These are phyloP conservation scores for Trypanosoma mega DNA, from an alignment of 208 protist genomes.

Conservation along the genomic window DNA sequence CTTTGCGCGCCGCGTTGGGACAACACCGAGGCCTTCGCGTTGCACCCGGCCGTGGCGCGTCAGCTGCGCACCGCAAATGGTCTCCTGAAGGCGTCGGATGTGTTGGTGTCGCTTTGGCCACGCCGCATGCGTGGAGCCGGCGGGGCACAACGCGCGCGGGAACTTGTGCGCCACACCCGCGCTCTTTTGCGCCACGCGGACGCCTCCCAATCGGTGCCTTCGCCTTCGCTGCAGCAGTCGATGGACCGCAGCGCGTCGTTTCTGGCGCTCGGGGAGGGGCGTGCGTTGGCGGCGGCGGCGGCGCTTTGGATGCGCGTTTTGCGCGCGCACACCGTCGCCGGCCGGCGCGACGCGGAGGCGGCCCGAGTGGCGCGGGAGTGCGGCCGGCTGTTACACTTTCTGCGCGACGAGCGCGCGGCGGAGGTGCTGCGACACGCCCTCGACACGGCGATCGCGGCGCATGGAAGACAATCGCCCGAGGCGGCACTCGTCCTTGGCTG, in stretches of 20 bases:
- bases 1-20: slow-evolving; percentile 74
- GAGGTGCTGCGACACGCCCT: slow-evolving; percentile 54
- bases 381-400: slow-evolving; percentile 73
- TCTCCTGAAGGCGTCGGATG: slow-evolving; percentile 14
- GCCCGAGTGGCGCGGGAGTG: slow-evolving; percentile 66
- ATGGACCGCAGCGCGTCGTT: slow-evolving; percentile 72
- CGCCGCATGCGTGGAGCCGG: slow-evolving; percentile 70
- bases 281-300: slow-evolving; percentile 58
- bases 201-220: not conserved
- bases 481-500: slow-evolving; percentile 67
- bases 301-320: slow-evolving; percentile 58
- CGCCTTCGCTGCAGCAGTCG: slow-evolving; percentile 40
- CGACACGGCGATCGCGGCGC: slow-evolving; percentile 30
- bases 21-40: slow-evolving; percentile 39
- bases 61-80: slow-evolving; percentile 28
- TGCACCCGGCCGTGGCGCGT: slow-evolving; percentile 58
- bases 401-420: slow-evolving; percentile 50
- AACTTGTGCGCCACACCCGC: slow-evolving; percentile 76
- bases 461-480: slow-evolving; percentile 60
- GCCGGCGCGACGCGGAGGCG: slow-evolving; percentile 29
- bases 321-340: slow-evolving; percentile 1
- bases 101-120: slow-evolving; percentile 61
- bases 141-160: slow-evolving; percentile 45
- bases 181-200: slow-evolving; percentile 35
- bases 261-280: slow-evolving; percentile 58